Conservation (phyloP, 257 asterid genomes). For the Nicotiana noctiflora region DNA sequence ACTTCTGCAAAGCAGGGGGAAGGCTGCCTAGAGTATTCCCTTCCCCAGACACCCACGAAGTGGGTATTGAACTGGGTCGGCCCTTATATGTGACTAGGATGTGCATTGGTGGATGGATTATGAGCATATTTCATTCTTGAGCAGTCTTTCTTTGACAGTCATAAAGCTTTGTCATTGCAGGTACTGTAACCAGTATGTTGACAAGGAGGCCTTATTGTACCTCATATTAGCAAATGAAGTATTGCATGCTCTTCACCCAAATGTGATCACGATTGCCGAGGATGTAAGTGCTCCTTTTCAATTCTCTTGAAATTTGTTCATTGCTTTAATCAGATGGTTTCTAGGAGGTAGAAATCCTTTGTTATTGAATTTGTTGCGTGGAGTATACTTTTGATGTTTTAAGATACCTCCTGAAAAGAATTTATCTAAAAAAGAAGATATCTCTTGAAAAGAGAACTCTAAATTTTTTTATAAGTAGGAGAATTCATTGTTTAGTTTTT, state of each 20-base stretch:
- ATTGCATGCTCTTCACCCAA: constrained; percentile 80
- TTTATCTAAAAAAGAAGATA: not conserved
- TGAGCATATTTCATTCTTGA: not conserved
- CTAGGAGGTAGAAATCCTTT: constrained; percentile 4
- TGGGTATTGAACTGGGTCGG: too few relatives aligned
- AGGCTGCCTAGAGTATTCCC: too few relatives aligned
- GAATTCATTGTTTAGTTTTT: not conserved
- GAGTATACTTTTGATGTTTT: constrained; percentile 10
- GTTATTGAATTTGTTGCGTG: not conserved
- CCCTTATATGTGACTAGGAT: constrained; percentile 1
- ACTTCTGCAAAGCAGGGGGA: too few relatives aligned
- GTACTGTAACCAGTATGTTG: constrained; percentile 94
- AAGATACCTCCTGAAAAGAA: not conserved
- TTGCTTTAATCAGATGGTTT: not conserved
- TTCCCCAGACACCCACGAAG: too few relatives aligned
- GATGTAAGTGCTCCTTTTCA: constrained; percentile 55
- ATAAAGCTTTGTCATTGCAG: constrained; percentile 33
- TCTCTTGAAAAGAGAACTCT: not conserved
- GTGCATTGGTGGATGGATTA: not conserved
- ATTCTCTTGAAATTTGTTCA: not conserved
- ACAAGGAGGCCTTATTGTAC: constrained; percentile 81
- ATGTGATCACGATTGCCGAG: constrained; percentile 88
- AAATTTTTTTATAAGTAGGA: not conserved
- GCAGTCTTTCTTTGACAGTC: not conserved
- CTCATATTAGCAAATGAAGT: constrained; percentile 85